Conservation (phyloP, 306 rosid genomes). For the Comarum palustre region DNA sequence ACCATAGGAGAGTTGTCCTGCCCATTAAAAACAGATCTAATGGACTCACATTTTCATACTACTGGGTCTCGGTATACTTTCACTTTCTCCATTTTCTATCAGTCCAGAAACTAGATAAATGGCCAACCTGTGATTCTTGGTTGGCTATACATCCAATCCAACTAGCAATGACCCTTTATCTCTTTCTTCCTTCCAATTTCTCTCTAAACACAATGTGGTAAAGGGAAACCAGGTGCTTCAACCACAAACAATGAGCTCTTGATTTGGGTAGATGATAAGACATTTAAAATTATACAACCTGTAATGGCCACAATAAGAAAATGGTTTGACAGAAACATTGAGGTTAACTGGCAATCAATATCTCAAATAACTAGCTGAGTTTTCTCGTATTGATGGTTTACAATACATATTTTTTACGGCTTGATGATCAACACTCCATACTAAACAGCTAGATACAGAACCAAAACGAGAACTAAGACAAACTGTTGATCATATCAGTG, state of each 20-base stretch:
- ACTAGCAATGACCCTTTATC: neutral
- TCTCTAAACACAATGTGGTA: neutral
- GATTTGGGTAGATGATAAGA: neutral
- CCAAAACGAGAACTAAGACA: neutral
- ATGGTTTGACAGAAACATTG: neutral
- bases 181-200: neutral
- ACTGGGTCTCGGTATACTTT: neutral
- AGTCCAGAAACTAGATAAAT: neutral
- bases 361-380: neutral
- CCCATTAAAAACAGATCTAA: neutral
- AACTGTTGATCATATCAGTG: neutral
- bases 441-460: neutral
- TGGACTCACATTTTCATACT: neutral
- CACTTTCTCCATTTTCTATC: neutral
- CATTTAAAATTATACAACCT: neutral
- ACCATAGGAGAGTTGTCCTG: neutral
- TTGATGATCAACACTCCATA: neutral
- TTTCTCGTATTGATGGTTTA: neutral
- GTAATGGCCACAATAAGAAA: neutral
- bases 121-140: neutral
- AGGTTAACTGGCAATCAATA: neutral
- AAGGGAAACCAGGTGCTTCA: neutral
- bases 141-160: slow-evolving; percentile 6
- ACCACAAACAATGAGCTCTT: neutral
- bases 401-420: neutral